Evolutionary conservation across 441 rosid genomes (phyloP).

Genomic region (Pelargonium citronellum): DNA sequence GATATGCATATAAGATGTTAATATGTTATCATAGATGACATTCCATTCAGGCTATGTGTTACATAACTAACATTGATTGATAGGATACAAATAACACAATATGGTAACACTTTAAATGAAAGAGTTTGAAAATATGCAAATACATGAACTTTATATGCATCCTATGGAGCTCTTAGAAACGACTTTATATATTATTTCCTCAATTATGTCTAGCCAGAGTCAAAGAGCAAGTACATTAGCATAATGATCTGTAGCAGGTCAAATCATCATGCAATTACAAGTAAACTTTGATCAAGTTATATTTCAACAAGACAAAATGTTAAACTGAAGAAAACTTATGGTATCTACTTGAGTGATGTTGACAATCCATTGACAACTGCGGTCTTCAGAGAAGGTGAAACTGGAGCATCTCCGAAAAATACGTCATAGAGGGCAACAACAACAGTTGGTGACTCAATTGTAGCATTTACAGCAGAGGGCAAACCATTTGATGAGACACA

Average conservation of each 20-base stretch:
- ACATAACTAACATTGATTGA: not conserved
- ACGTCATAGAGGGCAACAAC: conserved; percentile 60
- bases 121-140: not conserved
- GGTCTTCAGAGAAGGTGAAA: conserved; percentile 65
- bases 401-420: conserved; percentile 64
- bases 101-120: too few species aligned
- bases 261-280: not conserved
- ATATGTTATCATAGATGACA: too few species aligned
- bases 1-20: too few species aligned
- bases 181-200: too few species aligned
- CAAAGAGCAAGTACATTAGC: not conserved
- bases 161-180: too few species aligned
- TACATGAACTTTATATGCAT: not conserved
- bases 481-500: conserved; percentile 51
- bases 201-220: not conserved
- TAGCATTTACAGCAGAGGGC: conserved; percentile 49
- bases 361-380: conserved; percentile 55
- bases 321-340: conserved; percentile 12
- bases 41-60: not conserved
- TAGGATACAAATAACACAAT: not conserved
- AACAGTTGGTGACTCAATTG: conserved; percentile 52
- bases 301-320: not conserved
- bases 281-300: not conserved
- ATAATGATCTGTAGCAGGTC: conserved; percentile 9
- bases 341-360: conserved; percentile 34